Evolutionary conservation across 306 rosid genomes (phyloP).

Genomic region (Quercus robur): DNA sequence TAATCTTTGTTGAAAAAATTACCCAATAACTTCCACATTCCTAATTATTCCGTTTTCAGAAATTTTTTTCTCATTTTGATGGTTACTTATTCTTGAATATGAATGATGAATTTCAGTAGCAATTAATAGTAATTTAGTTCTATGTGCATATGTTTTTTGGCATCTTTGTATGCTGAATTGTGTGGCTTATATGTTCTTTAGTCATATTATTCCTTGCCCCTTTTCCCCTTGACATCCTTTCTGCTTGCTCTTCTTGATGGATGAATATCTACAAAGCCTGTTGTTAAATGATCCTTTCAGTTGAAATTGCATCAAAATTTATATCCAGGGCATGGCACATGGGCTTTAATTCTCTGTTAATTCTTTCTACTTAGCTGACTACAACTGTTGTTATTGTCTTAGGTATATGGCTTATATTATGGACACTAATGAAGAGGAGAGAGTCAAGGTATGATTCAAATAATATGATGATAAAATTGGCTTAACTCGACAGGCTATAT

Average conservation of each 20-base stretch:
- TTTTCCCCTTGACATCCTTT: not conserved
- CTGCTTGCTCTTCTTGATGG: not conserved
- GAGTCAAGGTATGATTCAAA: slow-evolving; percentile 61
- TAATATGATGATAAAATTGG: slow-evolving; percentile 2
- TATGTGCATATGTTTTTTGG: not conserved
- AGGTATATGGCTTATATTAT: slow-evolving; percentile 99
- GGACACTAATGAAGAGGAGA: slow-evolving; percentile 99
- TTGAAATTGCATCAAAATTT: not conserved
- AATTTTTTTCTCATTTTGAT: too few species aligned
- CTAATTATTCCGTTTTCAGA: too few species aligned
- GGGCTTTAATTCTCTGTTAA: not conserved
- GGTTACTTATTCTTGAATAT: not conserved
- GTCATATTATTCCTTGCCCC: not conserved
- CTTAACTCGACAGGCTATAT: not conserved
- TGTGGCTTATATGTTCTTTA: not conserved
- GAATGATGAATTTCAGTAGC: not conserved
- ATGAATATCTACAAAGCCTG: not conserved
- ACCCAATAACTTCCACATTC: too few species aligned
- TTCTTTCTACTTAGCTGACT: not conserved
- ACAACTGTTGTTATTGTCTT: slow-evolving; percentile 16
- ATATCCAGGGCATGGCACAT: not conserved
- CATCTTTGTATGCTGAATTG: not conserved
- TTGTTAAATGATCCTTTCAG: not conserved
- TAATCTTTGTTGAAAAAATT: too few species aligned
- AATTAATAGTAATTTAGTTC: not conserved